Percentiles rank a stretch among this genome's conserved stretches.
phyloP scores from a whole-genome alignment of 108 stramenopile genomes.

The Tribonema minus region DNA sequence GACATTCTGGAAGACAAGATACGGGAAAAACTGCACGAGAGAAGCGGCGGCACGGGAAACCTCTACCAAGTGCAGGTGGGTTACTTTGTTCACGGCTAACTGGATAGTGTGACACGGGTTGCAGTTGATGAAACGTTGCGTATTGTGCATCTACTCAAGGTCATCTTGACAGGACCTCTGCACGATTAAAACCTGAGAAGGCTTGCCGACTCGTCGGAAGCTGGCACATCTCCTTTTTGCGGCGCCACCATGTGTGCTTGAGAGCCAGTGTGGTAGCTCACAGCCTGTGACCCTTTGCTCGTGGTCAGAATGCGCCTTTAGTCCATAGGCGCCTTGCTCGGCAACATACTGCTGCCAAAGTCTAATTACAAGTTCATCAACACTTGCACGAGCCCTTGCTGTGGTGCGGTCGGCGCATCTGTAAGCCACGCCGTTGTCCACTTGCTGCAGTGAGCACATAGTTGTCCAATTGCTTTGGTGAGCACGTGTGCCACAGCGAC shows the following conservation, averaged over 20 bases:
- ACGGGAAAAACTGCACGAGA: slow-evolving; percentile 25
- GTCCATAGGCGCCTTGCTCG: too few species aligned
- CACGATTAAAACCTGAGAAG: not conserved
- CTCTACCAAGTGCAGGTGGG: slow-evolving; percentile 1
- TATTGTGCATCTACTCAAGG: not conserved
- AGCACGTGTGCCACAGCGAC: too few species aligned
- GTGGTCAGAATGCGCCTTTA: too few species aligned
- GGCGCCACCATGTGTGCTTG: not conserved
- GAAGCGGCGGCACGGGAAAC: slow-evolving; percentile 12
- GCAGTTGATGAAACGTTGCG: not conserved
- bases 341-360: too few species aligned
- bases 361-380: too few species aligned
- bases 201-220: not conserved
- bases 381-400: too few species aligned
- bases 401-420: too few species aligned
- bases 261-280: too few species aligned
- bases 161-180: not conserved
- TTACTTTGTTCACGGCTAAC: not conserved
- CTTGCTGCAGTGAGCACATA: too few species aligned
- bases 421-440: too few species aligned
- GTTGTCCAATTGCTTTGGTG: too few species aligned
- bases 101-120: not conserved
- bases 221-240: not conserved
- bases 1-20: slow-evolving; percentile 22
- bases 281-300: too few species aligned